Evolutionary conservation across 2,329 filamentous ascomycete genomes (phyloP).

Genomic region (Monosporascus sp.): DNA sequence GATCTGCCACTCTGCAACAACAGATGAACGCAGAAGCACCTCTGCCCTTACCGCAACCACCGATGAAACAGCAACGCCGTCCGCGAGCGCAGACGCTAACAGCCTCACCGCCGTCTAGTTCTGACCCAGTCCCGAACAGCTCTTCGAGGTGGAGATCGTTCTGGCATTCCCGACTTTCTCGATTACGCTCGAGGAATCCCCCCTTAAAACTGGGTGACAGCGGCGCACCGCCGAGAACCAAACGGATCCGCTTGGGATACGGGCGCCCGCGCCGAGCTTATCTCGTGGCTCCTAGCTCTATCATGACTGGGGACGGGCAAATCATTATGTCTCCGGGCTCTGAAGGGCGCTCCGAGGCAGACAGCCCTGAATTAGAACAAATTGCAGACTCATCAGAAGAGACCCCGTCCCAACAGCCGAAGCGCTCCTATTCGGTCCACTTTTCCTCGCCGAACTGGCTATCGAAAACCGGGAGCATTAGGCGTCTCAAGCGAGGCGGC

Average conservation of each 20-base stretch:
- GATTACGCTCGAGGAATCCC: slow-evolving; percentile 12
- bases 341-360: slow-evolving; percentile 12
- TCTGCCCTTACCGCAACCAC: slow-evolving; percentile 21
- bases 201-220: slow-evolving; percentile 20
- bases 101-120: slow-evolving; percentile 8
- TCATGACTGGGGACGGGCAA: slow-evolving; percentile 16
- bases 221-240: slow-evolving; percentile 17
- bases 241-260: slow-evolving; percentile 28
- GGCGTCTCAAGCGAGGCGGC: slow-evolving; percentile 46
- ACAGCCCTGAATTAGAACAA: slow-evolving; percentile 21
- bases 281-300: slow-evolving; percentile 28
- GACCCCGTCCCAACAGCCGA: slow-evolving; percentile 39
- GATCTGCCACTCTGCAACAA: slow-evolving; percentile 64
- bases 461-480: slow-evolving; percentile 49
- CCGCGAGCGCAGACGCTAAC: slow-evolving; percentile 23
- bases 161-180: slow-evolving; percentile 41
- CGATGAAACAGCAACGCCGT: slow-evolving; percentile 28
- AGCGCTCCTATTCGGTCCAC: slow-evolving; percentile 54
- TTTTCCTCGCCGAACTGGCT: slow-evolving; percentile 55
- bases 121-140: slow-evolving; percentile 5
- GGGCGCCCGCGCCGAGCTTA: slow-evolving; percentile 28
- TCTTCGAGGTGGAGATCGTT: slow-evolving; percentile 47
- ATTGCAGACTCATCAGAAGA: slow-evolving; percentile 26
- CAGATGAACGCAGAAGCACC: slow-evolving; percentile 19
- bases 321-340: slow-evolving; percentile 5